Conservation (phyloP, 768 basidiomycete genomes). For the Suillus plorans region DNA sequence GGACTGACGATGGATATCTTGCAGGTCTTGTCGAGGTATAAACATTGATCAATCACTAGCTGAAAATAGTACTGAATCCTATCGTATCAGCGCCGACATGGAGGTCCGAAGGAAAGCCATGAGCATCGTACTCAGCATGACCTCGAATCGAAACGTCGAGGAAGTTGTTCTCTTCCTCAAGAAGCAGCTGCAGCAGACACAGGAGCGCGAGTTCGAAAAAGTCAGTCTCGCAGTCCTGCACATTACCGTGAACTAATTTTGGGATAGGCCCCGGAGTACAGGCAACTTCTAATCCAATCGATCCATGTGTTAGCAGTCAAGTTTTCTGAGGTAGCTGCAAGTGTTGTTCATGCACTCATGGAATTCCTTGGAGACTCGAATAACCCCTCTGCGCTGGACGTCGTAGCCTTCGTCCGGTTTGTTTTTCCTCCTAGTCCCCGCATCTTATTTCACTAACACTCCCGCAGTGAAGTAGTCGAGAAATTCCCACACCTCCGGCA, state of each 20-base stretch:
- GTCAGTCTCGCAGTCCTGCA: too few relatives aligned
- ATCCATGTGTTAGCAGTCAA: constrained; percentile 96
- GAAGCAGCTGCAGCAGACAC: constrained; percentile 93
- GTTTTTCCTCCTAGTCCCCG: not conserved
- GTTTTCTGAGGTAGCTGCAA: constrained; percentile 95
- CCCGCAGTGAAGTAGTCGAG: constrained; percentile 85
- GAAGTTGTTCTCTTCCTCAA: constrained; percentile 96
- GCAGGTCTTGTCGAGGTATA: constrained; percentile 80
- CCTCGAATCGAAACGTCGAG: constrained; percentile 91
- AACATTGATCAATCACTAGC: not conserved
- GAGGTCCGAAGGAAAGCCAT: constrained; percentile 95
- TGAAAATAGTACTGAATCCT: not conserved
- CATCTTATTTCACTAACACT: not conserved
- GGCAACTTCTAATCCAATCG: constrained; percentile 90
- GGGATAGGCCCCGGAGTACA: constrained; percentile 35
- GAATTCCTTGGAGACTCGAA: constrained; percentile 83
- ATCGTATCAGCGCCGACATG: constrained; percentile 76
- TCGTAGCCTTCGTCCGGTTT: not conserved
- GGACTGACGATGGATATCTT: constrained; percentile 94
- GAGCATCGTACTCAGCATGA: constrained; percentile 87
- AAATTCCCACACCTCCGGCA: constrained; percentile 88
- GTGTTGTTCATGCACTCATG: constrained; percentile 91
- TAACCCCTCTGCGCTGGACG: not conserved
- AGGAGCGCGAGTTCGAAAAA: constrained; percentile 37
- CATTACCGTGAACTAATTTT: too few relatives aligned